Conservation (phyloP, 352 stramenopile species). For the Thalassiosira exigua region DNA sequence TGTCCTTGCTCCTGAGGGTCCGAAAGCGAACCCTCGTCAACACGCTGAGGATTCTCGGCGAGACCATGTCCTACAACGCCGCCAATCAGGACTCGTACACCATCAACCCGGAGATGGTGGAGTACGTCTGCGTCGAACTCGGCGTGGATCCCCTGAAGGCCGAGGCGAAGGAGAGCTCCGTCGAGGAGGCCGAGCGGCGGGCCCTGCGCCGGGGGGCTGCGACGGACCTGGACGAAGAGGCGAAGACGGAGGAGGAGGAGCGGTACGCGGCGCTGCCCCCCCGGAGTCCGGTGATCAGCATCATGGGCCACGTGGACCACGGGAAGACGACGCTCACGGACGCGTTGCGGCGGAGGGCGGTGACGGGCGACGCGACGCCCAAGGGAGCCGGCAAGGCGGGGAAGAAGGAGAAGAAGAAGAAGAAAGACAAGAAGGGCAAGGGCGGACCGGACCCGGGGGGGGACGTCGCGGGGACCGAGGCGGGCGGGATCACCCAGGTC, state of each 20-base stretch:
- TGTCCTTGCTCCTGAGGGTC: slow-evolving; percentile 49
- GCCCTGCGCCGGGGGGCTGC: slow-evolving; percentile 27
- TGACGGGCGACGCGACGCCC: slow-evolving; percentile 25
- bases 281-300: slow-evolving; percentile 94
- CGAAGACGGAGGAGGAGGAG: slow-evolving; percentile 46
- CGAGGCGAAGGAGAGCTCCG: slow-evolving; percentile 32
- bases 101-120: slow-evolving; percentile 69
- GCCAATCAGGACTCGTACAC: slow-evolving; percentile 48
- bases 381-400: slow-evolving; percentile 15
- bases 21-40: slow-evolving; percentile 48
- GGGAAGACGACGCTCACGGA: slow-evolving; percentile 99
- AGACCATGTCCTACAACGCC: slow-evolving; percentile 27
- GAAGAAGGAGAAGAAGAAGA: slow-evolving; percentile 16
- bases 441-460: slow-evolving; percentile 20
- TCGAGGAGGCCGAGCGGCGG: slow-evolving; percentile 53
- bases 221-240: slow-evolving; percentile 29
- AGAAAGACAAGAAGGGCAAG: slow-evolving; percentile 55
- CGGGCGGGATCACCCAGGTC: slow-evolving; percentile 96
- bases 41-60: slow-evolving; percentile 38
- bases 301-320: slow-evolving; percentile 99
- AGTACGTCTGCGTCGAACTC: slow-evolving; percentile 72
- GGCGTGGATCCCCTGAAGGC: slow-evolving; percentile 60
- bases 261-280: slow-evolving; percentile 61
- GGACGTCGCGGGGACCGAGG: slow-evolving; percentile 91
- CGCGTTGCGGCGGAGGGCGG: slow-evolving; percentile 84